Evolutionary conservation across 352 stramenopile genomes (phyloP).

Genomic region (Sclerospora graminicola): DNA sequence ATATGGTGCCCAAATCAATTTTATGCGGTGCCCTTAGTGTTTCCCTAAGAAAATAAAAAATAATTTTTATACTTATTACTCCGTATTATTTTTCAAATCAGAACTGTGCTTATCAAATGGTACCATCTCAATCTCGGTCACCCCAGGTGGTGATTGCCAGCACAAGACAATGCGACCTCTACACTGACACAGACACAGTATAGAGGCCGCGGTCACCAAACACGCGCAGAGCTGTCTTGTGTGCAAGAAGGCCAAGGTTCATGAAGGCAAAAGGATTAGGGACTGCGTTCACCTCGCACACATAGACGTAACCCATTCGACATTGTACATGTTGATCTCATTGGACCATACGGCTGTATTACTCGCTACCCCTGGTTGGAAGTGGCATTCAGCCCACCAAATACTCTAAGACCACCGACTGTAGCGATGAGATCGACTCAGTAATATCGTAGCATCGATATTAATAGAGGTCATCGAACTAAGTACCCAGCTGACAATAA

Average conservation of each 20-base stretch:
- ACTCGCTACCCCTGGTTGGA: too few relatives aligned
- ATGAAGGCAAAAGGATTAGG: neutral
- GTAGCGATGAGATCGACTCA: too few relatives aligned
- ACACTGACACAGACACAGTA: neutral
- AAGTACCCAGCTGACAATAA: too few relatives aligned
- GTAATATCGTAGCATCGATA: too few relatives aligned
- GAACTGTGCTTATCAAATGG: neutral
- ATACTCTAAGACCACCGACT: too few relatives aligned
- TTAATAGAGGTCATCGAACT: too few relatives aligned
- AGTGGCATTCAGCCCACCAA: too few relatives aligned
- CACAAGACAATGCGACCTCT: neutral
- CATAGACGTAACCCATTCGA: neutral
- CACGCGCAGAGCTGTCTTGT: neutral
- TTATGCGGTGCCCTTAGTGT: too few relatives aligned
- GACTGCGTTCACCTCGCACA: neutral
- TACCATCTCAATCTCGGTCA: neutral
- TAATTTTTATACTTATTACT: too few relatives aligned
- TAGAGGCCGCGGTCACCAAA: neutral
- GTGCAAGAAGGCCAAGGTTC: neutral
- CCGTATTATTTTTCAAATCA: too few relatives aligned
- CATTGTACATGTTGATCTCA: neutral
- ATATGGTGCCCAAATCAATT: too few relatives aligned
- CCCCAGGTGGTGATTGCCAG: neutral
- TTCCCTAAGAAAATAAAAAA: too few relatives aligned
- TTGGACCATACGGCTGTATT: neutral